Conservation (phyloP, 345 rosid species). For the Rhizophora apiculata region DNA sequence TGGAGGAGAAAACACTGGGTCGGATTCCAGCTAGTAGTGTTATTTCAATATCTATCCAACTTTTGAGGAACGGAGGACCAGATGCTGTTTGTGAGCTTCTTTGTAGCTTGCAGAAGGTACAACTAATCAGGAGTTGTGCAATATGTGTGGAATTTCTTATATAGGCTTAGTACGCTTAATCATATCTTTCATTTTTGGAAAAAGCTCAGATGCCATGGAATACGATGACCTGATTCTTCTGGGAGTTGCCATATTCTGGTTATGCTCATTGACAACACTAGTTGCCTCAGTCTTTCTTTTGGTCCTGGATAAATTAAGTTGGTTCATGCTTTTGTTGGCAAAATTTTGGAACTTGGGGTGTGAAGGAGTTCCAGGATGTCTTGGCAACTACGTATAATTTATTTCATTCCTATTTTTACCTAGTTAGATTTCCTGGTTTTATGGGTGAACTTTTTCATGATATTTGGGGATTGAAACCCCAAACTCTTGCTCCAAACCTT, state of each 20-base stretch:
- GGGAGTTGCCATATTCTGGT: background rate
- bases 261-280: background rate
- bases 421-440: too few relatives aligned
- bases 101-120: constrained; percentile 75
- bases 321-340: too few relatives aligned
- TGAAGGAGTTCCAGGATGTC: too few relatives aligned
- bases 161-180: background rate
- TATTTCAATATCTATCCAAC: constrained; percentile 69
- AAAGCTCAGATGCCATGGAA: background rate
- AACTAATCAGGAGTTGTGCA: background rate
- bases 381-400: too few relatives aligned
- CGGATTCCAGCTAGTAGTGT: constrained; percentile 61
- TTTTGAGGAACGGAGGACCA: constrained; percentile 86
- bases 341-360: too few relatives aligned
- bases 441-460: too few relatives aligned
- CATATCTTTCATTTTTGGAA: background rate
- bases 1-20: constrained; percentile 86
- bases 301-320: background rate
- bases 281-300: background rate
- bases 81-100: constrained; percentile 79
- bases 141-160: constrained; percentile 4
- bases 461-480: too few relatives aligned
- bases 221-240: background rate
- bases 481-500: too few relatives aligned
- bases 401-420: too few relatives aligned